Base-by-base conservation (phyloP, 2,329 filamentous ascomycete genomes). In the Penicillium sp. region DNA sequence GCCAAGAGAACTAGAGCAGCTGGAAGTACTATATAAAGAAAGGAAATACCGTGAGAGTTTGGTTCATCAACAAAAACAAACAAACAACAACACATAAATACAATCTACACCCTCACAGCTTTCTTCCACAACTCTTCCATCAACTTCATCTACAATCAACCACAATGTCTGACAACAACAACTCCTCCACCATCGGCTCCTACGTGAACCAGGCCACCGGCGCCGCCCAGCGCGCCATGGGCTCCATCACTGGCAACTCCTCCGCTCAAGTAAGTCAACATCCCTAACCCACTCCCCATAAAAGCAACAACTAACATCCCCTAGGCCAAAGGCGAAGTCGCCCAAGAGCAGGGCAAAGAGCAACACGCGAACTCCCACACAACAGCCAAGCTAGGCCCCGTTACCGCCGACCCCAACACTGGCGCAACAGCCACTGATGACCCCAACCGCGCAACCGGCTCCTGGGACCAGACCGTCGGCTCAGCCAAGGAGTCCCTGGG, bases 401-500 rank as follows among this genome's bases (percentile, higher is more conserved):
- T 87, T 71, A 85, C 87, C 24, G 82, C 90, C 0, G 70, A 73
- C 56, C 88, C 88, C 11, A 80, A 87, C 50, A 84, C 86, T 0
- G 91, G 91, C 48, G 88, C 86, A 35, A 79, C 90, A 48, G 83
- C 87, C 60, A 82, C 84, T 64, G 91, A 96, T 75, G 81, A 90
- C 75, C 80, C 87, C 11, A 81, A 93, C 73, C 90, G 92, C 63
- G 79, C 82, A 22, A 73, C 84, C 19, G 93, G 93, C 44, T 82
- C 83, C 19, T 96, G 89, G 87, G 91, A 96, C 79, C 93, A 97
- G 78, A 96, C 91, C 5, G 70, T 93, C n/a, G 93, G 93, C 52
- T 85, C 89, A 1, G 87, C 87, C 44, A 97, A 97, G 80, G 91
- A 97, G 73, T 80, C 87, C 5, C 62, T 95, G 1, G 93, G 93